phyloP scores from a whole-genome alignment of 805 yeast species.

The Spathaspora boniae region DNA sequence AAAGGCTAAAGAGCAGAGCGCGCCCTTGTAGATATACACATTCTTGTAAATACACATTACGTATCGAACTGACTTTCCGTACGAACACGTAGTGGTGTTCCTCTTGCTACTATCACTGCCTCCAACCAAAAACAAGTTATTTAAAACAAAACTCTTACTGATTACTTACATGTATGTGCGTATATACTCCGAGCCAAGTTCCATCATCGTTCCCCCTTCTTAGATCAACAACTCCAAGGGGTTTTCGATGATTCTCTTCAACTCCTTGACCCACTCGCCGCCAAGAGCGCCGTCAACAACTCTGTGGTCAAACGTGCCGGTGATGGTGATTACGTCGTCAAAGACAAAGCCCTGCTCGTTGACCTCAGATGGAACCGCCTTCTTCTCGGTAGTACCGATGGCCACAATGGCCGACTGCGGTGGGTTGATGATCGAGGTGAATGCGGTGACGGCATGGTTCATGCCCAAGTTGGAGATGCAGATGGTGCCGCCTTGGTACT shows the following conservation, averaged over 20 bases:
- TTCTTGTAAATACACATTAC: too few species aligned
- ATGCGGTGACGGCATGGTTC: conserved; percentile 89
- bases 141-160: too few species aligned
- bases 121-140: too few species aligned
- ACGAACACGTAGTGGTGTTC: too few species aligned
- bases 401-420: conserved; percentile 96
- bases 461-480: conserved; percentile 98
- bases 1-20: too few species aligned
- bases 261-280: conserved; percentile 92
- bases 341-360: conserved; percentile 89
- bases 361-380: conserved; percentile 88
- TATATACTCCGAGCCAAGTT: too few species aligned
- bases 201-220: too few species aligned
- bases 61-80: too few species aligned
- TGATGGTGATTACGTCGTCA: conserved; percentile 85
- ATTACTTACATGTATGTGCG: too few species aligned
- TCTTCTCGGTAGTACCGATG: conserved; percentile 87
- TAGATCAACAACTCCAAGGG: conserved; percentile 90
- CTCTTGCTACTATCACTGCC: too few species aligned
- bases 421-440: conserved; percentile 97
- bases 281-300: conserved; percentile 97
- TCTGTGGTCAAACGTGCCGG: conserved; percentile 98
- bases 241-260: conserved; percentile 89
- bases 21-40: too few species aligned
- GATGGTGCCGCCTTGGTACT: conserved; percentile 98